Conservation (phyloP, 2,329 filamentous ascomycete species). For the Piedraia hortae region DNA sequence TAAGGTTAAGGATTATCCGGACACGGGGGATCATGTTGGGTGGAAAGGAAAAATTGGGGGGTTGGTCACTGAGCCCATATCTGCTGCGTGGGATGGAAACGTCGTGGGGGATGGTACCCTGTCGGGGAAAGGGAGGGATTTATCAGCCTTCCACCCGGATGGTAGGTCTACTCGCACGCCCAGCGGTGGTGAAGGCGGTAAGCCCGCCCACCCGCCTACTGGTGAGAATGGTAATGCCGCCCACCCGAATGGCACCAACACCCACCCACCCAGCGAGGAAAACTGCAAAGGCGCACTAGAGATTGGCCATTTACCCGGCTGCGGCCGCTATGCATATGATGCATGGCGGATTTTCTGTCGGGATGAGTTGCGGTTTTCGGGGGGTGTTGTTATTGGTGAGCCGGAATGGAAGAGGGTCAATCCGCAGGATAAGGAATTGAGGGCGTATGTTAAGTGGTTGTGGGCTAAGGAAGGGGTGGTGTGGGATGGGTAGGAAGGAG, state of each 20-base stretch:
- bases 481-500: too few relatives aligned
- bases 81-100: too few relatives aligned
- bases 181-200: too few relatives aligned
- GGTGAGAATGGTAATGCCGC: too few relatives aligned
- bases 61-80: neutral
- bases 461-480: slow-evolving; percentile 68
- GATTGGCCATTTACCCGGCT: slow-evolving; percentile 54
- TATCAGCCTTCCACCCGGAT: too few relatives aligned
- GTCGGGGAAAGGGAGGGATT: too few relatives aligned
- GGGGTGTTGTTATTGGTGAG: slow-evolving; percentile 41
- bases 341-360: slow-evolving; percentile 87
- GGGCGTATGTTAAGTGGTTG: slow-evolving; percentile 68
- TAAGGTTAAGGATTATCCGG: slow-evolving; percentile 8
- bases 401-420: slow-evolving; percentile 78
- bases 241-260: too few relatives aligned
- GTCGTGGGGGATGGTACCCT: too few relatives aligned
- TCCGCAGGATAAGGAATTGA: slow-evolving; percentile 66
- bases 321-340: slow-evolving; percentile 57
- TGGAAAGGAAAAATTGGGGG: slow-evolving; percentile 1
- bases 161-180: too few relatives aligned
- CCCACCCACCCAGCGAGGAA: slow-evolving; percentile 15
- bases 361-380: slow-evolving; percentile 41
- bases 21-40: slow-evolving; percentile 1
- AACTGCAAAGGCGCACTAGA: slow-evolving; percentile 38
- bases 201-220: too few relatives aligned